phyloP scores from a whole-genome alignment of 306 rosid genomes.

The Acacia confusa region DNA sequence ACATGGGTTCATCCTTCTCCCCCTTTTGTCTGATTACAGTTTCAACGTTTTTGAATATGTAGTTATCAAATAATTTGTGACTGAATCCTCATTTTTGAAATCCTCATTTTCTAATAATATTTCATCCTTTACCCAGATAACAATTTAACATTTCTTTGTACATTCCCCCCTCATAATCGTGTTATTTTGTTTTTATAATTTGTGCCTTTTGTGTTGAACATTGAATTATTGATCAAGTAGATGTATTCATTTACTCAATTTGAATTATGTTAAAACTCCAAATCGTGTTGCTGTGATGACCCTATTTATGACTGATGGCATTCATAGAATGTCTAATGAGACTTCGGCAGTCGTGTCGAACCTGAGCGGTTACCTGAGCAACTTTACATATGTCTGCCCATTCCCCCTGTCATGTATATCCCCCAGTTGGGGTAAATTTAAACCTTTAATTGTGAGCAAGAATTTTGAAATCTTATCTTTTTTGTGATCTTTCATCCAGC shows the following conservation, averaged over 20 bases:
- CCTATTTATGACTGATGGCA: slow-evolving; percentile 27
- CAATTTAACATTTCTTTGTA: background rate
- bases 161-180: background rate
- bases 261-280: background rate
- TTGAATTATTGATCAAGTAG: background rate
- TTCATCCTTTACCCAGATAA: background rate
- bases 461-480: background rate
- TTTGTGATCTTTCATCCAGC: background rate
- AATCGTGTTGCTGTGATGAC: slow-evolving; percentile 39
- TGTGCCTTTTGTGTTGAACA: background rate
- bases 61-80: background rate
- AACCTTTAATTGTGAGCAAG: background rate
- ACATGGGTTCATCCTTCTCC: background rate
- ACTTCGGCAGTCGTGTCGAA: slow-evolving; percentile 43
- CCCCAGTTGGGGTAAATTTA: background rate
- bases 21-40: background rate
- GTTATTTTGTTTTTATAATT: background rate
- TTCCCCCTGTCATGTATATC: background rate
- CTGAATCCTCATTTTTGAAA: background rate
- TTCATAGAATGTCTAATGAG: slow-evolving; percentile 36
- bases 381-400: background rate
- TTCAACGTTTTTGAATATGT: background rate
- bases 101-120: background rate
- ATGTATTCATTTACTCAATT: background rate
- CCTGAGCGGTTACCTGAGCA: slow-evolving; percentile 59